phyloP scores from a whole-genome alignment of 2,329 filamentous ascomycete species.

The Periconia digitata region DNA sequence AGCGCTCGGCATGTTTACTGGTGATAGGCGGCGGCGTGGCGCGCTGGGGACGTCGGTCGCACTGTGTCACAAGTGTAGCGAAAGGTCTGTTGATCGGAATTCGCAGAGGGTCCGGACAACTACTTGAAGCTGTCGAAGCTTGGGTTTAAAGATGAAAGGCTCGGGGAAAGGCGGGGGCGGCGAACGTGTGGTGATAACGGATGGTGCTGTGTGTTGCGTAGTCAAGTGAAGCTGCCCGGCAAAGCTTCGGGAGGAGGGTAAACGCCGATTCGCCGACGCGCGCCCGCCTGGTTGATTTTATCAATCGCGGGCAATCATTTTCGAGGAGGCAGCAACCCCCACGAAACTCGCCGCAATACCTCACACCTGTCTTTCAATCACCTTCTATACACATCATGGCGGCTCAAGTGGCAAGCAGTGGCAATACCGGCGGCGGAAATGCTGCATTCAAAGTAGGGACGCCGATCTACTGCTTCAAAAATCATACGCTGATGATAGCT shows the following conservation, averaged over 20 bases:
- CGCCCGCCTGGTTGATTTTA: conserved; percentile 27
- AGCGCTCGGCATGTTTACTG: conserved; percentile 78
- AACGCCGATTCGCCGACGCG: conserved; percentile 16
- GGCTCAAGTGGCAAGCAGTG: conserved; percentile 33
- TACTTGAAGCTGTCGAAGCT: background rate
- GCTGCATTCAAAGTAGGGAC: conserved; percentile 64
- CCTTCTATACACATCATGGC: conserved; percentile 32
- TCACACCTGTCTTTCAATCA: conserved; percentile 16
- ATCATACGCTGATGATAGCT: conserved; percentile 44
- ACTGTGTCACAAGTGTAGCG: background rate
- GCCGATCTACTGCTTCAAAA: conserved; percentile 16
- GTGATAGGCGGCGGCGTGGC: conserved; percentile 12
- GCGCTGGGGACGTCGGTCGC: conserved; percentile 1
- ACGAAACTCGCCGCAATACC: conserved; percentile 22
- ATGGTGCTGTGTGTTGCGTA: conserved; percentile 16
- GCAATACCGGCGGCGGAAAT: conserved; percentile 52
- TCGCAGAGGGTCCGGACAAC: background rate
- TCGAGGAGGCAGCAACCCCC: conserved; percentile 24
- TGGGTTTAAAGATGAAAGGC: background rate
- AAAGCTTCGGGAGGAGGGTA: conserved; percentile 26
- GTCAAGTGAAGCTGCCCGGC: conserved; percentile 16
- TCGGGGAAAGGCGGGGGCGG: conserved; percentile 2
- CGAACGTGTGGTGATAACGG: conserved; percentile 8
- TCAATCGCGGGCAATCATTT: conserved; percentile 25
- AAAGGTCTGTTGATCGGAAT: background rate